Base-by-base conservation (phyloP, 2,329 filamentous ascomycete species). In the Ophioceras dolichostomum region DNA sequence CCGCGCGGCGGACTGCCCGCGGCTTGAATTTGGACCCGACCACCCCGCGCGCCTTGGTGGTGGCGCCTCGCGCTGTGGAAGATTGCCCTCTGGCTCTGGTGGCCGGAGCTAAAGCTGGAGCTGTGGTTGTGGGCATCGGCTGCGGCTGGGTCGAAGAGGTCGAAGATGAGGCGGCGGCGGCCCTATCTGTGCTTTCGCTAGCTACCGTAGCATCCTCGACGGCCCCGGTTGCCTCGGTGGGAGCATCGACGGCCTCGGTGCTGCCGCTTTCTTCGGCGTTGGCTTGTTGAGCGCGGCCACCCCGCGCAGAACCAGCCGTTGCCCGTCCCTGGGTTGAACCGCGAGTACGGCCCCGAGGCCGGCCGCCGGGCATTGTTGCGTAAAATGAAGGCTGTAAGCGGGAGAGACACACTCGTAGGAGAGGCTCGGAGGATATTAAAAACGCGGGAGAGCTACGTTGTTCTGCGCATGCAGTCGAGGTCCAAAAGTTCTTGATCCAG, bases 1-100 rank as follows among this genome's bases (percentile, higher is more conserved):
- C 51, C 19, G 49, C 49, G 12, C 56, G 45, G 17, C 56, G 50
- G 14, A 58, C 47, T 2, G 43, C 53, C 38, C 55, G 58, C 6
- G 57, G 57, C 26, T 52, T 52, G 37, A 59, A 52, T 13, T 50
- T 54, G 29, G 41, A 44, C 21, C 41, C 44, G 5, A 26, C 19
- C 17, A 16, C 34, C 16, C 17, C 24, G 34, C 34, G 29, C 28
- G 36, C 36, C 10, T 16, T 24, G 36, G 33, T 32, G 20, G 20
- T n/a, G 16, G 29, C 12, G 19, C 32, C 26, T n/a, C n/a, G n/a
- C n/a, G 29, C 4, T 16, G 29, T 14, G 10, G 14, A 8, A 6
- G 30, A 18, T 16, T 10, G 8, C 14, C 14, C 10, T 14, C 8
- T 14, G 4, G 10, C 29, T 14, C 14, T 6, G 29, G 29, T 17